Evolutionary conservation across 2,329 filamentous ascomycete genomes (phyloP), one percentile per base, ranked within the genome.

Genomic region (Cercospora sojina): DNA sequence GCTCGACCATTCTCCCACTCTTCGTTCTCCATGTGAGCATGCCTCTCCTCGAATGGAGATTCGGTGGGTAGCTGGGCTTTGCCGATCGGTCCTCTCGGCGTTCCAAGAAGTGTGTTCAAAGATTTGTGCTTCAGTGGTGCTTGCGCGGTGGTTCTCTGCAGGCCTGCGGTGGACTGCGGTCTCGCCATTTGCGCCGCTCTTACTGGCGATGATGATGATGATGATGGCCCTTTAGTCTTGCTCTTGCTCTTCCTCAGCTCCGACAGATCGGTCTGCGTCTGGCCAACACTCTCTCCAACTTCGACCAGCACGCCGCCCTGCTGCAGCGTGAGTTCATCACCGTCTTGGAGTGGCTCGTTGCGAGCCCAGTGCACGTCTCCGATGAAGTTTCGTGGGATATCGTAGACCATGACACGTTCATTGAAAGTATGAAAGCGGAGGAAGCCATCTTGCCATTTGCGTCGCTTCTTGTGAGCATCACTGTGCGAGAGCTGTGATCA

Each of bases 361-460:
- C 88, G 84, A 51, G 88, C 87, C 89, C 91, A 95, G 79, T 97
- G 92, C 32, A 88, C 87, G 77, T 97, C 93, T 3, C 93, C 93
- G 29, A 97, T 85, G 70, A 90, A 92, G 76, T 93, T 92, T 0
- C 91, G 88, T 2, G 86, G 83, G 56, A 91, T 88, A 77, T 97
- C 93, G 73, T 95, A 94, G 6, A 96, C 91, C 91, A 97, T 96
- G 67, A 95, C 83, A 4, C 92, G 88, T 75, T 89, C 91, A 81
- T 97, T 97, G 85, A 96, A 97, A 0, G 91, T 90, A 76, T 97
- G 93, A 70, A 90, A 96, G 70, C 90, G 91, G 68, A 97, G 86
- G 60, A 88, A 88, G 38, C 94, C 93, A 88, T 97, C 93, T 74
- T 96, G 92, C 93, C 93, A 97, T 67, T 91, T 85, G 77, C 97